Evolutionary conservation across 257 asterid species (phyloP).

Genomic region (Fraxinus pennsylvanica): DNA sequence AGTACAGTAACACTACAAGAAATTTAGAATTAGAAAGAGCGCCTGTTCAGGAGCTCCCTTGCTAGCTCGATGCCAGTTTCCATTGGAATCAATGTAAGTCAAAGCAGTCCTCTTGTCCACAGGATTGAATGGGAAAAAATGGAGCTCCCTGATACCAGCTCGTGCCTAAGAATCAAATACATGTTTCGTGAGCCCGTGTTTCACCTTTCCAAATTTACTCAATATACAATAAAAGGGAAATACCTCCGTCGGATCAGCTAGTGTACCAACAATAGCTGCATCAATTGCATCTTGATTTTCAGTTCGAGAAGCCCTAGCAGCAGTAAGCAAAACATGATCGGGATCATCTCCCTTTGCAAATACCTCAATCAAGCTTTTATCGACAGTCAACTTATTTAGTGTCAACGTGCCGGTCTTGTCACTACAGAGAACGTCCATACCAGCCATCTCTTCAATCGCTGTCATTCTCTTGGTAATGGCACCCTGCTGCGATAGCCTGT

Average conservation of each 20-base stretch:
- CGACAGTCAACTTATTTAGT: not conserved
- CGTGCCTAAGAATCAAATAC: constrained; percentile 60
- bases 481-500: constrained; percentile 47
- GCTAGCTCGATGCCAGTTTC: constrained; percentile 88
- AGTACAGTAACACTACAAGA: not conserved
- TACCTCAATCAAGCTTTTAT: not conserved
- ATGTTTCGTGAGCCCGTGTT: not conserved
- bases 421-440: not conserved
- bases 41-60: constrained; percentile 99
- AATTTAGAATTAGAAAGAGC: constrained; percentile 5
- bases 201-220: not conserved
- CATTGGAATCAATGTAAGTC: constrained; percentile 68
- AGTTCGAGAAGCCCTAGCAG: constrained; percentile 90
- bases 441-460: not conserved
- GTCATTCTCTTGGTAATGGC: constrained; percentile 2
- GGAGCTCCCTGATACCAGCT: constrained; percentile 83
- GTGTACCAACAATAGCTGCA: constrained; percentile 87
- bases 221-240: not conserved
- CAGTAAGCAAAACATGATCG: constrained; percentile 72
- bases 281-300: constrained; percentile 99
- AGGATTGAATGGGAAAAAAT: constrained; percentile 90
- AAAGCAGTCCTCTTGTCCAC: constrained; percentile 95
- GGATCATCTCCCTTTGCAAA: constrained; percentile 84
- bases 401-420: not conserved
- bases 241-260: constrained; percentile 98